Evolutionary conservation across 129 eudicot species (phyloP), one percentile per base, ranked within the genome.

Genomic region (Flaveria trinervia): DNA sequence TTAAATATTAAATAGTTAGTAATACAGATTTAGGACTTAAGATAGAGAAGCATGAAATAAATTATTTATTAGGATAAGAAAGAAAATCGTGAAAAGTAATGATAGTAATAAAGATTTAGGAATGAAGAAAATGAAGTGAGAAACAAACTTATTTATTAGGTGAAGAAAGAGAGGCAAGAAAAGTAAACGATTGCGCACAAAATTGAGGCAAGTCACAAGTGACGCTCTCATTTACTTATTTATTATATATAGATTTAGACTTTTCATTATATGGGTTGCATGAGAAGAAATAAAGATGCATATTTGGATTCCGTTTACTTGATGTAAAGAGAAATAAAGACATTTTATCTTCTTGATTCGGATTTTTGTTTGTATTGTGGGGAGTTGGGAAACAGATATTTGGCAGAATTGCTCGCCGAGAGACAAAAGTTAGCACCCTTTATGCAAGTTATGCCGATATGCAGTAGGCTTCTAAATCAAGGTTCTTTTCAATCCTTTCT

Each of bases 381-480:
- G 82, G 64, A 46, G 11, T 57, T 75, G 68, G 71, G 54, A 66
- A 26, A 68, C 92, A 87, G 96, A 80, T 87, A 87, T 73, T 78
- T 90, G 73, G 83, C 90, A 16, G 96, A 90, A 75, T 68, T 90
- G 79, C 76, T 90, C 77, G 92, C 86, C 17, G 96, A 90, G 74
- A 85, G 90, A 71, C 88, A 87, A 67, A 90, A 90, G 79, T 71
- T 90, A 80, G 92, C 83, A 46, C 96, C 96, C 22, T 90, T 90
- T 72, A 77, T 85, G 89, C 96, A 87, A 72, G 79, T 87, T 74
- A 83, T 90, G 79, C 96, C 96, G 6, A 83, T 85, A 64, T 90
- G 92, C 84, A 90, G 80, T 82, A 87, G 92, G 67, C 96, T 90
- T 77, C 78, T 90, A 73, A 87, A 80, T 83, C 92, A 90, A 85